A percentile compares a stretch with the other conserved stretches of the same genome.
phyloP scores from a whole-genome alignment of 2,329 filamentous ascomycete genomes.

The Exophiala bonariae region DNA sequence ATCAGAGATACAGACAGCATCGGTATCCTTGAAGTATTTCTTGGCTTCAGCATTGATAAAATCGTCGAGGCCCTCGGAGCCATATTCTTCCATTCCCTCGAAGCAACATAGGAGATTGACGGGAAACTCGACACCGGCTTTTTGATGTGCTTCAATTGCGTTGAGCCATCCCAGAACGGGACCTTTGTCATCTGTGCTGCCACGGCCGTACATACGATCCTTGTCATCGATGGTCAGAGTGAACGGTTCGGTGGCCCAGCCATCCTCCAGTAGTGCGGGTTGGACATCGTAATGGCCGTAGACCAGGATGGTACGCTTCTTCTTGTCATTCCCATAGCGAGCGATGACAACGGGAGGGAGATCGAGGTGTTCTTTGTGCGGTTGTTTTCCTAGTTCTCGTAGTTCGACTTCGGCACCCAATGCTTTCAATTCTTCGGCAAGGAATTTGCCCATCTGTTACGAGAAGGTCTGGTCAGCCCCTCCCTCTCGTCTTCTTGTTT shows the following conservation, averaged over 20 bases:
- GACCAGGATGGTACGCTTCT: conserved; percentile 91
- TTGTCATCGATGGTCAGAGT: conserved; percentile 83
- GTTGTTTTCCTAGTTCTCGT: conserved; percentile 85
- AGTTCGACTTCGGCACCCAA: conserved; percentile 87
- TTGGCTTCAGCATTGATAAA: conserved; percentile 89
- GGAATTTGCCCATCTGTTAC: conserved; percentile 80
- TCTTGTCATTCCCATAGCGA: conserved; percentile 87
- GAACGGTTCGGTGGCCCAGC: conserved; percentile 95
- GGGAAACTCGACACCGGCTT: conserved; percentile 89
- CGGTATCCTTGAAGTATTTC: conserved; percentile 91
- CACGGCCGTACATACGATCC: conserved; percentile 93
- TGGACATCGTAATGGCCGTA: conserved; percentile 99
- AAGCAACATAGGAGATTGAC: conserved; percentile 99
- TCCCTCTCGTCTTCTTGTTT: no score
- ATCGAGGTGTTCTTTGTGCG: conserved; percentile 83
- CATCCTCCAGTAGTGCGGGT: conserved; percentile 87
- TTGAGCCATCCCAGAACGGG: conserved; percentile 97
- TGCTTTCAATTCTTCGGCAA: conserved; percentile 76
- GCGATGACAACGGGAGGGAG: conserved; percentile 90
- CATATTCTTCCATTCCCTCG: conserved; percentile 99
- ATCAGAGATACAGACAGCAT: conserved; percentile 97
- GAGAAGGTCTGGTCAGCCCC: conserved; percentile 1
- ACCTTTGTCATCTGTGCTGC: conserved; percentile 96
- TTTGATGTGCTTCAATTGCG: conserved; percentile 95
- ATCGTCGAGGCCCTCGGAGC: conserved; percentile 92